These are phyloP conservation scores for Bacterosira constricta DNA, from an alignment of 108 stramenopile species.

Conservation along the genomic window DNA sequence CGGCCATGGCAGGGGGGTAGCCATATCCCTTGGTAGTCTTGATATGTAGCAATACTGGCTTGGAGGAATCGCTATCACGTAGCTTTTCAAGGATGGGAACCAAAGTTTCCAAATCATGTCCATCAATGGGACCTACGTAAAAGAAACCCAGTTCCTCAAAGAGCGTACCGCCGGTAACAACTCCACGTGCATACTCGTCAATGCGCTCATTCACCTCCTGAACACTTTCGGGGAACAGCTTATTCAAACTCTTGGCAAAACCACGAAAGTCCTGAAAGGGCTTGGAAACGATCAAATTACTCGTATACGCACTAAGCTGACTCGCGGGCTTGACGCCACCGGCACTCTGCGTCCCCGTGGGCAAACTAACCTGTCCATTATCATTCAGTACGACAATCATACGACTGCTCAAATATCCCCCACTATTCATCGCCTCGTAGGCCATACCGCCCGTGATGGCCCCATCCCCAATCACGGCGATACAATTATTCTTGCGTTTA, in stretches of 20 bases:
- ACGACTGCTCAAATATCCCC: slow-evolving; percentile 89
- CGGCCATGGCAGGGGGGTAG: slow-evolving; percentile 93
- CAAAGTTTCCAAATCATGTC: slow-evolving; percentile 96
- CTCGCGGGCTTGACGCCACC: slow-evolving; percentile 91
- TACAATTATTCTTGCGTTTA: slow-evolving; percentile 92
- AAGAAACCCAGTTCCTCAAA: slow-evolving; percentile 99
- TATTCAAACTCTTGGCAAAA: slow-evolving; percentile 94
- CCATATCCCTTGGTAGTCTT: slow-evolving; percentile 96
- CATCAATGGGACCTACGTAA: slow-evolving; percentile 98
- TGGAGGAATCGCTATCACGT: slow-evolving; percentile 78
- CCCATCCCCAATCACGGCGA: slow-evolving; percentile 98
- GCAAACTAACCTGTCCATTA: slow-evolving; percentile 98
- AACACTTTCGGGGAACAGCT: slow-evolving; percentile 88
- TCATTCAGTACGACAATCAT: slow-evolving; percentile 98
- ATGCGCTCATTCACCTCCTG: slow-evolving; percentile 97
- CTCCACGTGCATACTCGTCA: slow-evolving; percentile 97
- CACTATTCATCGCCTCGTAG: slow-evolving; percentile 98
- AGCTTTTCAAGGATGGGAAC: slow-evolving; percentile 96
- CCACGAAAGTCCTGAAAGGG: slow-evolving; percentile 96
- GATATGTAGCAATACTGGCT: slow-evolving; percentile 93
- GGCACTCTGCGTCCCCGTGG: slow-evolving; percentile 95
- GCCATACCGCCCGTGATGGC: slow-evolving; percentile 99
- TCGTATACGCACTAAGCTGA: slow-evolving; percentile 92
- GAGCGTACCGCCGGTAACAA: slow-evolving; percentile 94
- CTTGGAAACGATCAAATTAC: slow-evolving; percentile 90